Percentiles rank a stretch among this genome's conserved stretches.
Conservation (phyloP, 441 rosid genomes). For the Corymbia citriodora region DNA sequence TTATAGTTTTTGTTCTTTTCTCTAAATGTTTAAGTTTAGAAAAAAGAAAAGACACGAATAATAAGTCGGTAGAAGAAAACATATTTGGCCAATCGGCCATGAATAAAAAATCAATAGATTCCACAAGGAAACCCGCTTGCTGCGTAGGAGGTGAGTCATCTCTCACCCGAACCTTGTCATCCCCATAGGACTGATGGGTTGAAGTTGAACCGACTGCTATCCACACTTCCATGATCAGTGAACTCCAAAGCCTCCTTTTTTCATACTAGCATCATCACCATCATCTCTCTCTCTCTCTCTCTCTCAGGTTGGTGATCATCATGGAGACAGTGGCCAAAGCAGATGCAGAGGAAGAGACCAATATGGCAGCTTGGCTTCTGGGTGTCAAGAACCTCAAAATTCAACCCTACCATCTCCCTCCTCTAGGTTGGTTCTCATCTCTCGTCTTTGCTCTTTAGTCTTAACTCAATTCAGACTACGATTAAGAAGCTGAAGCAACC, state of each 20-base stretch:
- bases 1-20: background rate
- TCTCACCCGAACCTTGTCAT: background rate
- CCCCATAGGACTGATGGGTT: background rate
- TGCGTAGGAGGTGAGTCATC: background rate
- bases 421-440: constrained; percentile 46
- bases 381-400: constrained; percentile 82
- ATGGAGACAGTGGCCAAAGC: background rate
- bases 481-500: background rate
- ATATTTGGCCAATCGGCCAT: background rate
- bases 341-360: constrained; percentile 39
- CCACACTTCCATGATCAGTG: background rate
- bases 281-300: background rate
- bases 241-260: background rate
- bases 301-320: background rate
- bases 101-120: background rate
- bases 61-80: background rate
- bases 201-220: background rate
- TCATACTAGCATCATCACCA: background rate
- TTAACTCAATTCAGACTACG: background rate
- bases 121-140: background rate
- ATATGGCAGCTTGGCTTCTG: constrained; percentile 96
- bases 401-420: constrained; percentile 80
- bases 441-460: background rate
- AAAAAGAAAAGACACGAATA: background rate
- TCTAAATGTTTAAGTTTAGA: background rate